Evolutionary conservation across 2,329 filamentous ascomycete genomes (phyloP).

Genomic region (Monosporascus sp.): DNA sequence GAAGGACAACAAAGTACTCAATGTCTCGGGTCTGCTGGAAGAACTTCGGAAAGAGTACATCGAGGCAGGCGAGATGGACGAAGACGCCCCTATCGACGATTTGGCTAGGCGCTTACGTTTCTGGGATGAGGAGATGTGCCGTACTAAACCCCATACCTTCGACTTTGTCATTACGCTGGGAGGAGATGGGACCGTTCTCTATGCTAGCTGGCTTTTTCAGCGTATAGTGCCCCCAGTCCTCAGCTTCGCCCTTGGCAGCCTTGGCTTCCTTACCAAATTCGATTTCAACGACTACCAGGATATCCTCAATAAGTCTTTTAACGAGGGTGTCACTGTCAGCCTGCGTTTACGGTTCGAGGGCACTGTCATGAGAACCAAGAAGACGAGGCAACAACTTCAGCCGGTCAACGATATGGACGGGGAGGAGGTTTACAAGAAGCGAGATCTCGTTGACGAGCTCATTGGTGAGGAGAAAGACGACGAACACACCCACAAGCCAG

Average conservation of each 20-base stretch:
- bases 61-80: slow-evolving; percentile 27
- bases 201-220: slow-evolving; percentile 96
- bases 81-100: slow-evolving; percentile 28
- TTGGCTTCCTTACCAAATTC: slow-evolving; percentile 95
- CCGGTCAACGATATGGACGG: slow-evolving; percentile 20
- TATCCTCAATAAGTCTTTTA: slow-evolving; percentile 67
- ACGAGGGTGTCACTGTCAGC: slow-evolving; percentile 81
- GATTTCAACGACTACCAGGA: slow-evolving; percentile 72
- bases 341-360: slow-evolving; percentile 86
- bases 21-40: slow-evolving; percentile 61
- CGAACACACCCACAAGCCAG: slow-evolving; percentile 76
- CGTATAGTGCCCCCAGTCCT: slow-evolving; percentile 88
- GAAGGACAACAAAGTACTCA: slow-evolving; percentile 65
- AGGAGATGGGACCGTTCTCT: slow-evolving; percentile 94
- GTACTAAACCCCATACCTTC: slow-evolving; percentile 74
- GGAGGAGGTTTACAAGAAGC: slow-evolving; percentile 33
- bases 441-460: slow-evolving; percentile 83
- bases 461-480: slow-evolving; percentile 82
- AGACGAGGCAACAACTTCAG: slow-evolving; percentile 29
- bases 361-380: slow-evolving; percentile 79
- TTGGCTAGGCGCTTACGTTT: slow-evolving; percentile 59
- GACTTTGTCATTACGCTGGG: slow-evolving; percentile 91
- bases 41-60: slow-evolving; percentile 47
- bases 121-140: slow-evolving; percentile 79
- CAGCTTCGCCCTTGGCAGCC: slow-evolving; percentile 83